Conservation (phyloP, 306 rosid species). For the Fagus crenata region DNA sequence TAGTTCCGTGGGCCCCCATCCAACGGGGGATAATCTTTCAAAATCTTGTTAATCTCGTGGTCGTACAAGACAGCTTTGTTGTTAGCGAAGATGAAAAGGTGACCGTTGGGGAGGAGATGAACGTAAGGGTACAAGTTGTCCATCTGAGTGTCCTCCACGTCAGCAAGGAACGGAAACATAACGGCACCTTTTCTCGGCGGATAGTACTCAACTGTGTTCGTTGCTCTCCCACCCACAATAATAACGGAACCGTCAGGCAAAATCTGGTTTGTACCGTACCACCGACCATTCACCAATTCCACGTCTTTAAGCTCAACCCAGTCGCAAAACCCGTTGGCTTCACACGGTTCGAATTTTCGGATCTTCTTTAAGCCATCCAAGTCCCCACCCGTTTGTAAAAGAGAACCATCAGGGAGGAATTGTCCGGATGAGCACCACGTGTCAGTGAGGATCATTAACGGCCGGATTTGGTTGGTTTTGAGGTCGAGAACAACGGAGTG, state of each 20-base stretch:
- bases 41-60: conserved; percentile 19
- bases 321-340: conserved; percentile 41
- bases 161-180: conserved; percentile 56
- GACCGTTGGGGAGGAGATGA: conserved; percentile 78
- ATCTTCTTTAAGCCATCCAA: conserved; percentile 66
- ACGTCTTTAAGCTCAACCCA: conserved; percentile 71
- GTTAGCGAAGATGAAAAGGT: conserved; percentile 78
- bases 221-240: conserved; percentile 69
- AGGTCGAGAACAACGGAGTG: conserved; percentile 71
- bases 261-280: conserved; percentile 84
- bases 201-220: conserved; percentile 66
- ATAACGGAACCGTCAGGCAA: conserved; percentile 72
- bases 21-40: conserved; percentile 54
- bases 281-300: conserved; percentile 54
- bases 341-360: conserved; percentile 69
- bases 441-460: conserved; percentile 72
- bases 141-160: conserved; percentile 67
- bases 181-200: conserved; percentile 64
- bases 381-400: conserved; percentile 82
- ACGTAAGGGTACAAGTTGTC: conserved; percentile 86
- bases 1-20: conserved; percentile 87
- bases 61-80: conserved; percentile 65
- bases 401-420: conserved; percentile 76
- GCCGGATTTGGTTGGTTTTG: conserved; percentile 55
- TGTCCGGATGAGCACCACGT: conserved; percentile 97